These are phyloP conservation scores for Catunica adiposa DNA, from an alignment of 2,329 filamentous ascomycete genomes.

Conservation along the genomic window DNA sequence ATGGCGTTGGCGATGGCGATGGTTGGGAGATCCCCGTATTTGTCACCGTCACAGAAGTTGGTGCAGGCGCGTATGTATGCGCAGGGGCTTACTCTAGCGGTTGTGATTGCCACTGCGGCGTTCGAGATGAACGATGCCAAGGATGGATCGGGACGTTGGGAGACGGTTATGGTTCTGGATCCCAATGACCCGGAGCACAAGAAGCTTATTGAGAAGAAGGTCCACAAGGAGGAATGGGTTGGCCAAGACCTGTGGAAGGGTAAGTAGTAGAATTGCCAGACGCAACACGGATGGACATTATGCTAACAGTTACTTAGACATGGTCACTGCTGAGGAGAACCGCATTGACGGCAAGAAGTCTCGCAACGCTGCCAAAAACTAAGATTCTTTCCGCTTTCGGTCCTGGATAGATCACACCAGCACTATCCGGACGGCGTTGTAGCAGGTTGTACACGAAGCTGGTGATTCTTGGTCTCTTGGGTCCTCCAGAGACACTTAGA, in stretches of 20 bases:
- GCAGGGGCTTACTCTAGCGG: conserved; percentile 71
- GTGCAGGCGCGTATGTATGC: conserved; percentile 92
- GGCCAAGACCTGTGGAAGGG: conserved; percentile 89
- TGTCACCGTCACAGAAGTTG: conserved; percentile 66
- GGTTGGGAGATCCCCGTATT: conserved; percentile 61
- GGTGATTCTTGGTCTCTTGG: neutral
- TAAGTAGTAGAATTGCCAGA: conserved; percentile 26
- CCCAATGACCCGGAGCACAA: conserved; percentile 70
- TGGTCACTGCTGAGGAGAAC: conserved; percentile 66
- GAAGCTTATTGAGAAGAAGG: conserved; percentile 68
- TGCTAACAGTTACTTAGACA: conserved; percentile 34
- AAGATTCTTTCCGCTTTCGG: neutral
- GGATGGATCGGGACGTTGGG: conserved; percentile 61
- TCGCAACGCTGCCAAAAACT: conserved; percentile 5
- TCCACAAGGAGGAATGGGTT: conserved; percentile 73
- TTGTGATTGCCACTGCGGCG: conserved; percentile 64
- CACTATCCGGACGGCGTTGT: neutral
- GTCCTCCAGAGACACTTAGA: neutral
- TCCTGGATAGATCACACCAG: neutral
- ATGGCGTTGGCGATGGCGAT: conserved; percentile 61
- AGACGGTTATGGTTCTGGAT: conserved; percentile 67
- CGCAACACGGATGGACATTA: neutral
- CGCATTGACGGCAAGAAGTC: conserved; percentile 29
- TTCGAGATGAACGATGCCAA: conserved; percentile 69
- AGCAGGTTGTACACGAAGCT: neutral